Percentiles rank a stretch among this genome's conserved stretches.
Evolutionary conservation across 164 flowering plant species (phyloP).

Genomic region (Piper betle): DNA sequence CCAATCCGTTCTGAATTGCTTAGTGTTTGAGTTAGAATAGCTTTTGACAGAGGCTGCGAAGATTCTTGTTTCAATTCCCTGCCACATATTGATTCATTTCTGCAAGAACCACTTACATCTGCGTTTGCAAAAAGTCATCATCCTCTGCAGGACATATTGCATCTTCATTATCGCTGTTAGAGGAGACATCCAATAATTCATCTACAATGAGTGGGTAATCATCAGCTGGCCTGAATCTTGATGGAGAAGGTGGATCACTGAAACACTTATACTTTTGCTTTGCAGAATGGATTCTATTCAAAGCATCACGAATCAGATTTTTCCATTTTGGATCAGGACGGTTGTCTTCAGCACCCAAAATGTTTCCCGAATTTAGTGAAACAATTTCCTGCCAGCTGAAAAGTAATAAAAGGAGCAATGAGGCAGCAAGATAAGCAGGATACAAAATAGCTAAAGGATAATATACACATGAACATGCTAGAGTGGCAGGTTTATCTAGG

Average conservation of each 20-base stretch:
- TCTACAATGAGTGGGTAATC: constrained; percentile 54
- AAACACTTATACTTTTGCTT: constrained; percentile 45
- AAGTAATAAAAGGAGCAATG: too few relatives aligned
- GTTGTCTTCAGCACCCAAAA: too few relatives aligned
- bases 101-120: constrained; percentile 13
- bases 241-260: constrained; percentile 91
- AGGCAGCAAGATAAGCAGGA: too few relatives aligned
- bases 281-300: constrained; percentile 37
- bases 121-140: background rate
- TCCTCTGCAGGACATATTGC: constrained; percentile 54
- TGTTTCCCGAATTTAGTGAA: too few relatives aligned
- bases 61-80: constrained; percentile 19
- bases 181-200: constrained; percentile 33
- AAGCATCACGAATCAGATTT: too few relatives aligned
- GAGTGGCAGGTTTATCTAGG: background rate
- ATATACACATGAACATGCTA: background rate
- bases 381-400: too few relatives aligned
- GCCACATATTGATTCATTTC: constrained; percentile 8
- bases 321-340: too few relatives aligned
- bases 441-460: constrained; percentile 10
- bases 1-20: constrained; percentile 73
- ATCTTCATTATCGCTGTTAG: constrained; percentile 58
- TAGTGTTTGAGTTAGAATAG: constrained; percentile 33
- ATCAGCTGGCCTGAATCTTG: constrained; percentile 66
- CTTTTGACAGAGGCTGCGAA: constrained; percentile 9